Base-by-base conservation (phyloP, 2,329 filamentous ascomycete species). In the Kalaharituber pfeilii region DNA sequence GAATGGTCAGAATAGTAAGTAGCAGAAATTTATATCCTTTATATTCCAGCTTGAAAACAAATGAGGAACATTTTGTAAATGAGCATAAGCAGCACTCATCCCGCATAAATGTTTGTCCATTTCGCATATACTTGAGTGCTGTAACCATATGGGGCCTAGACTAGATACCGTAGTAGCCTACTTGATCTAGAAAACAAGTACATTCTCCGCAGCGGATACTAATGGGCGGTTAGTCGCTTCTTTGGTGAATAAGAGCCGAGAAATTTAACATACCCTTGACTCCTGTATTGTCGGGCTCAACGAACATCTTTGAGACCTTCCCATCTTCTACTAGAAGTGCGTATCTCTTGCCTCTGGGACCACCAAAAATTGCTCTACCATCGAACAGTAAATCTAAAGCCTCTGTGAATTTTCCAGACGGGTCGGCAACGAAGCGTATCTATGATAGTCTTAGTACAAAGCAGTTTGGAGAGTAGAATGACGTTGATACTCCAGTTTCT, bases 351-450 rank as follows among this genome's bases (percentile, higher is more conserved):
- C 84, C 83, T 60, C 89, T 80, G 63, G 78, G 72, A 63, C 82
- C 81, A 44, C 89, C 89, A 64, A 96, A 91, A 67, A 94, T 78
- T 53, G 82, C 73, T 11, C 77, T 74, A 51, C 77, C 82, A 60
- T 94, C 86, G 65, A 94, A 95, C 59, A 77, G 76, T 44, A 95
- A 75, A 56, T 94, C 86, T 30, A 94, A 74, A 2, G 83, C 81
- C 67, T 86, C 81, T 60, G 85, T 91, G 71, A 95, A 94, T 7
- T 60, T 58, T 7, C 56, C 57, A 5, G 51, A 51, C 44, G 58
- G 50, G 47, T 65, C 63, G 49, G 62, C 61, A 13, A 65, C 53
- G 53, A 63, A 64, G 13, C 61, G 61, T 49, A 63, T 57, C 36
- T 50, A 50, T 2, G 15, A 25, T 11, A 15, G 3, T 25, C 4